These are phyloP conservation scores for Calocybe gangraenosa DNA, from an alignment of 768 basidiomycete genomes.

Conservation along the genomic window DNA sequence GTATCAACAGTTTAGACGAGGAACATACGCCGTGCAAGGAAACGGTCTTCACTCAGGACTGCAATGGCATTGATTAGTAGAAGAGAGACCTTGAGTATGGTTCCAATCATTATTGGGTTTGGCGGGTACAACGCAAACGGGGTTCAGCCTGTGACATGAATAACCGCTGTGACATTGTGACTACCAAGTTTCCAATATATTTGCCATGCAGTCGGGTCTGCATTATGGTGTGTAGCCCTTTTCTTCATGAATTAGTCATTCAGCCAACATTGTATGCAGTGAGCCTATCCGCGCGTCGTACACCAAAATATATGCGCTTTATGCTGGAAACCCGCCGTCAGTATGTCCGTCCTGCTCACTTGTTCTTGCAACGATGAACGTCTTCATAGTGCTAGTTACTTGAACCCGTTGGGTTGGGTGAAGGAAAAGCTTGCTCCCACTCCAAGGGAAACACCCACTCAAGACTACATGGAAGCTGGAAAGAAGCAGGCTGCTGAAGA, in stretches of 20 bases:
- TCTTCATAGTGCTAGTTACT: conserved; percentile 37
- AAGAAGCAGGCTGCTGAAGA: conserved; percentile 40
- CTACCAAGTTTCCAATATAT: background rate
- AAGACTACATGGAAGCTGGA: conserved; percentile 42
- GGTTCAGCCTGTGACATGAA: too few relatives aligned
- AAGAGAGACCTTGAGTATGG: conserved; percentile 79
- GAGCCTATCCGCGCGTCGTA: too few relatives aligned
- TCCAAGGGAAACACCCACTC: conserved; percentile 38
- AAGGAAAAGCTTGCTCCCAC: conserved; percentile 51
- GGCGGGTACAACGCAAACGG: too few relatives aligned
- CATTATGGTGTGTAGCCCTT: too few relatives aligned
- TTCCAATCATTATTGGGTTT: conserved; percentile 44
- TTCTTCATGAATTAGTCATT: too few relatives aligned
- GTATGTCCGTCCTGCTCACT: conserved; percentile 27
- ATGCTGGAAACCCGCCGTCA: conserved; percentile 36
- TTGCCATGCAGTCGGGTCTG: too few relatives aligned
- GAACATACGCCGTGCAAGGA: conserved; percentile 82
- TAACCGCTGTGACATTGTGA: conserved; percentile 16
- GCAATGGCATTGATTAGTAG: conserved; percentile 94
- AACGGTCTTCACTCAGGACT: conserved; percentile 93
- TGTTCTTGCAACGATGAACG: conserved; percentile 4
- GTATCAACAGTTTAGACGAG: too few relatives aligned
- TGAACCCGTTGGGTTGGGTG: conserved; percentile 62
- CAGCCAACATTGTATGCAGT: too few relatives aligned
- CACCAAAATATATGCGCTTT: too few relatives aligned